Percentiles rank a stretch among this genome's conserved stretches.
phyloP scores from a whole-genome alignment of 495 filamentous ascomycete genomes.

The Niebla homalea region DNA sequence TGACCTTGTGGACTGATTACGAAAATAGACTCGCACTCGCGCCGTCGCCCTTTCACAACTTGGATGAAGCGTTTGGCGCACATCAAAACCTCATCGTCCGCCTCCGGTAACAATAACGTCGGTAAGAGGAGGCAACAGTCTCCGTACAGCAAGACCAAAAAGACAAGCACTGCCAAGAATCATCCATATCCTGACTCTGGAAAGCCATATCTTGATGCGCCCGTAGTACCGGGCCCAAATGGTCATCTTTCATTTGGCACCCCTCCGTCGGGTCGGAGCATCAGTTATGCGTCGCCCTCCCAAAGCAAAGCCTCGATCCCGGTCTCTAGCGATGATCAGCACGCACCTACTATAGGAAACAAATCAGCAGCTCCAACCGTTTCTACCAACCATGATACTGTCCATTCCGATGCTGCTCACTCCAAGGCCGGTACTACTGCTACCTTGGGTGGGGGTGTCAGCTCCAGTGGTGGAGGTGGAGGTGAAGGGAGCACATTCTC shows the following conservation, averaged over 20 bases:
- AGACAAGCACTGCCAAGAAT: slow-evolving; percentile 51
- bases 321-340: slow-evolving; percentile 45
- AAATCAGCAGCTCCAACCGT: slow-evolving; percentile 66
- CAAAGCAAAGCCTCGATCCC: slow-evolving; percentile 41
- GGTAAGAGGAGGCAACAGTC: slow-evolving; percentile 33
- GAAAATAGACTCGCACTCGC: slow-evolving; percentile 45
- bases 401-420: slow-evolving; percentile 58
- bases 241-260: slow-evolving; percentile 47
- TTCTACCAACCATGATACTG: slow-evolving; percentile 64
- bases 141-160: slow-evolving; percentile 38
- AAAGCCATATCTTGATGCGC: slow-evolving; percentile 27
- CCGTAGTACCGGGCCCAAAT: slow-evolving; percentile 31
- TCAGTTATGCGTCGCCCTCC: slow-evolving; percentile 27
- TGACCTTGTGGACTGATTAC: not conserved
- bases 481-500: slow-evolving; percentile 80
- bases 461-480: slow-evolving; percentile 43
- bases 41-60: slow-evolving; percentile 74
- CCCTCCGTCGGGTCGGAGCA: slow-evolving; percentile 24
- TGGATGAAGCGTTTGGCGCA: slow-evolving; percentile 92
- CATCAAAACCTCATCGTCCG: slow-evolving; percentile 51
- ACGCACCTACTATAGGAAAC: slow-evolving; percentile 45
- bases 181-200: slow-evolving; percentile 72
- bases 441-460: slow-evolving; percentile 51
- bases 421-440: slow-evolving; percentile 67
- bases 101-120: slow-evolving; percentile 33